Evolutionary conservation across 495 filamentous ascomycete genomes (phyloP), one percentile per base, ranked within the genome.

Genomic region (Penicillium pancosmium): DNA sequence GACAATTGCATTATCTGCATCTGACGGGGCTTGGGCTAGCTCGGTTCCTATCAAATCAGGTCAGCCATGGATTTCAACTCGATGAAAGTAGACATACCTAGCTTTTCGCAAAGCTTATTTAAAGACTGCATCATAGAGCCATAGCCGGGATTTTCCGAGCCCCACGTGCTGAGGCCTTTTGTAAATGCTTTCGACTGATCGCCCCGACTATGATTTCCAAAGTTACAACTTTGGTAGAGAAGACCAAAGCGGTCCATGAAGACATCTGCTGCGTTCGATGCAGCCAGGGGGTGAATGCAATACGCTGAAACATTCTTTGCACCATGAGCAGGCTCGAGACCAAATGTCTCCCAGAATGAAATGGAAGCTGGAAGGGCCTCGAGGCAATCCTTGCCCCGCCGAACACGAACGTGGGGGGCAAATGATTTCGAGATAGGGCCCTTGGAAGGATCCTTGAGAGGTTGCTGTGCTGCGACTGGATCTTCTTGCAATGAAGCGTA

Each of bases 331-430:
- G 95, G 94, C 18, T 84, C 86, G 23, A 99, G 81, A 5, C 91
- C 89, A 58, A 98, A 81, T 21, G 88, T 89, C 62, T 98, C 92
- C 95, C 95, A 98, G 65, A 98, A 99, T 0, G 82, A 68, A 9
- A 97, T 68, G 2, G 91, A 88, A 6, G 92, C 80, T 9, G 93
- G 91, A 40, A 96, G 77, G 34, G 96, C 78, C 36, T 95, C 90
- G 36, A 94, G 78, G 52, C 78, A 84, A 6, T 82, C 84, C 46
- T 92, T 89, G 12, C 87, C 86, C 2, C 93, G 85, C 41, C 89
- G 88, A 16, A 97, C 73, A 46, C 91, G 89, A 25, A 97, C 67
- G 67, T 92, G 88, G 3, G 91, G 91, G 4, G 84, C 78, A 9
- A 79, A 74, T 12, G 78, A 21, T 21, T 65, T 77, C 31, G 64